A percentile compares a stretch with the other conserved stretches of the same genome.
Conservation (phyloP, 2,329 filamentous ascomycete genomes). For the Canariomyces notabilis region DNA sequence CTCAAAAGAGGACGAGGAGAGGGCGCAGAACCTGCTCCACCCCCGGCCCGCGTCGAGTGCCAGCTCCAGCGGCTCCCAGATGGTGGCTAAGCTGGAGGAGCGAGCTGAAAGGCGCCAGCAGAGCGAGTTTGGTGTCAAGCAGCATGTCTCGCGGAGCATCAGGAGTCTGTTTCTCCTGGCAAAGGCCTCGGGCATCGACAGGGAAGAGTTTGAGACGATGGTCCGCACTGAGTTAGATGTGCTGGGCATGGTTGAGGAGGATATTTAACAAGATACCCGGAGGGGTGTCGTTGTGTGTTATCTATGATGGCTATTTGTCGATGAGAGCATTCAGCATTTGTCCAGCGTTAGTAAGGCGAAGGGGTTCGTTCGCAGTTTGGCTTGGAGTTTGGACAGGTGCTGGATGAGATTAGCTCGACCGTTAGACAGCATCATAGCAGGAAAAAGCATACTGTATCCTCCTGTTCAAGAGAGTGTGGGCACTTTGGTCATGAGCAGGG, state of each 20-base stretch:
- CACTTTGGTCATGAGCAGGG: no score
- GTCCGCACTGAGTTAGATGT: conserved; percentile 68
- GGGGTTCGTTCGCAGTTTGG: neutral
- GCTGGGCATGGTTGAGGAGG: conserved; percentile 63
- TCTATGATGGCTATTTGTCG: conserved; percentile 1
- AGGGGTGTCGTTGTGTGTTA: neutral
- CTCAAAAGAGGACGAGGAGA: conserved; percentile 36
- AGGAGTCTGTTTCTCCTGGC: conserved; percentile 72
- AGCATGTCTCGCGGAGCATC: conserved; percentile 72
- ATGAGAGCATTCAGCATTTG: no score
- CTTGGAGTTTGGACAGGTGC: neutral
- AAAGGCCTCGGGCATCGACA: conserved; percentile 64
- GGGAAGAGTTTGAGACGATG: conserved; percentile 68
- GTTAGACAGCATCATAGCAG: no score
- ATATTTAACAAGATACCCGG: conserved; percentile 17
- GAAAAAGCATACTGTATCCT: no score
- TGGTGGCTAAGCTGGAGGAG: conserved; percentile 59
- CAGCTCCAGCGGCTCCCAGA: conserved; percentile 49
- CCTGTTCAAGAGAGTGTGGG: no score
- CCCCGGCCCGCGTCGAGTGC: conserved; percentile 56
- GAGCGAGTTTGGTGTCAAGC: conserved; percentile 68
- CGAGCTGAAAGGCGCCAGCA: conserved; percentile 53
- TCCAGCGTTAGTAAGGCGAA: neutral
- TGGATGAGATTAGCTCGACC: no score
- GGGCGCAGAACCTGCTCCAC: conserved; percentile 41